A percentile compares a stretch with the other conserved stretches of the same genome.
Conservation (phyloP, 1,284 basidiomycete species). For the Hymenochaete sp. region DNA sequence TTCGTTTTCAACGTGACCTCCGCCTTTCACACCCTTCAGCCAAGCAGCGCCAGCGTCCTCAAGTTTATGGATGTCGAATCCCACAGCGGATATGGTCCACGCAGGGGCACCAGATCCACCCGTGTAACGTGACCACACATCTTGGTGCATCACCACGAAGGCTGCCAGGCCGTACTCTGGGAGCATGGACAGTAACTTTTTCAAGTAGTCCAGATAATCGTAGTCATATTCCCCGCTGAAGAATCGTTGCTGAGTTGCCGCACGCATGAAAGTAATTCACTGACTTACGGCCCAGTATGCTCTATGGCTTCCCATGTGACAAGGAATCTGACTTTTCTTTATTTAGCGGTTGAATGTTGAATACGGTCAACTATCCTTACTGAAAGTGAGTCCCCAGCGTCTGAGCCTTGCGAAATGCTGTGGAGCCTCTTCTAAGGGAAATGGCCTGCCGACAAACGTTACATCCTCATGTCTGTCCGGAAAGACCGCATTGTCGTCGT, state of each 20-base stretch:
- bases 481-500: constrained; percentile 55
- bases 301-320: constrained; percentile 97
- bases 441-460: constrained; percentile 78
- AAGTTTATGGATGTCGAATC: constrained; percentile 69
- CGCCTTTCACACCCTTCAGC: constrained; percentile 69
- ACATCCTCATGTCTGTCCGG: constrained; percentile 52
- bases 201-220: constrained; percentile 79
- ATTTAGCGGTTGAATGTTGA: background rate
- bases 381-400: constrained; percentile 80
- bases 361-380: constrained; percentile 37
- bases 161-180: constrained; percentile 74
- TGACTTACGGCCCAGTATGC: constrained; percentile 76
- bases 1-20: constrained; percentile 62
- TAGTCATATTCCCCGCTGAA: constrained; percentile 72
- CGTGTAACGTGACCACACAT: constrained; percentile 92
- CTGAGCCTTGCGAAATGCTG: constrained; percentile 74
- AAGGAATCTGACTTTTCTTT: constrained; percentile 64
- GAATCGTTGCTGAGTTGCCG: background rate
- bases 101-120: constrained; percentile 91
- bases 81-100: constrained; percentile 80
- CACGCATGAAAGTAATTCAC: background rate
- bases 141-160: constrained; percentile 81
- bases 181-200: constrained; percentile 64
- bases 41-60: constrained; percentile 81
- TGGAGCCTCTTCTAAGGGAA: constrained; percentile 75